Evolutionary conservation across 1,139 yeast species (phyloP), one percentile per base, ranked within the genome.

Genomic region (Hansenula sp.): DNA sequence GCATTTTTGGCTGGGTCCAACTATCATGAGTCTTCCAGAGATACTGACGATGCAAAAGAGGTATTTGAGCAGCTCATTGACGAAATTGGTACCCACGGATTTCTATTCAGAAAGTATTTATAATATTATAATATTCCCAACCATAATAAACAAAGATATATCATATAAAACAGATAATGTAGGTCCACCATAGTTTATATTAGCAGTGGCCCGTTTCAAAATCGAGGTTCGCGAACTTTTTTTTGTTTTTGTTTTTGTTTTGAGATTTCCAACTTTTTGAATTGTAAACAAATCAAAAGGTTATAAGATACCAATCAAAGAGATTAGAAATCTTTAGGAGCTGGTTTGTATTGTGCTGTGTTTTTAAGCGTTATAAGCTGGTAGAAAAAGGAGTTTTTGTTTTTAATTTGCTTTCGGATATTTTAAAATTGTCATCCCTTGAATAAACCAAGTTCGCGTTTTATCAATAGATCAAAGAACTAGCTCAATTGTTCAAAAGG

Each of bases 1-100:
- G 44, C 53, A 0, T 44, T 37, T 32, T 39, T 51, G 6, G 36
- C 51, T 8, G 55, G 55, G 2, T 21, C 38, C 3, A 42, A 32
- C 18, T 51, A 25, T 16, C 16, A 42, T 25, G 37, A 42, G 27
- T 41, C 44, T 0, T 42, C 41, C 41, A 42, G 42, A 25, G 43
- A 41, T 5, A 44, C 50, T 0, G 29, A 44, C 8, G 42, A 43
- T 14, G 37, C 42, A 3, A 29, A 17, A 13, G 36, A 34, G n/a
- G 42, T 50, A 5, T 47, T 50, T 19, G 29, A 42, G 2, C 24
- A 32, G 2, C 25, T 44, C 9, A 26, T 26, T 14, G 12, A 32
- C 3, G 38, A 29, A 1, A 14, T 43, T 7, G 31, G 27, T 24
- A 2, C 7, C 3, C 10, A 19, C 7, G 34, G 34, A 11, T 18